Conservation (phyloP, 2,329 filamentous ascomycete species). For the Pyricularia pennisetigena region DNA sequence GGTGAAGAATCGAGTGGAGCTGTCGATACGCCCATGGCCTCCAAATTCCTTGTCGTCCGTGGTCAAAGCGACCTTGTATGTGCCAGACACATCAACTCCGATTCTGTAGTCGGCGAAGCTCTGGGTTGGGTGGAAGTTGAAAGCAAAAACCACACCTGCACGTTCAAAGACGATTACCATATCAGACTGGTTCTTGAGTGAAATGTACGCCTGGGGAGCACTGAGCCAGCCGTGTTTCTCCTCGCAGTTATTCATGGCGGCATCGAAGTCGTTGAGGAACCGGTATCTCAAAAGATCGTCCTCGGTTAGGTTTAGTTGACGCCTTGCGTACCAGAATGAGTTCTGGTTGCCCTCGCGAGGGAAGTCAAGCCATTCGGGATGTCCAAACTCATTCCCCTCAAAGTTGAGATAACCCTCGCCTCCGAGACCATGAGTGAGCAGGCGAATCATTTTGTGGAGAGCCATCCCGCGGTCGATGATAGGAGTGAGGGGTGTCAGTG, state of each 20-base stretch:
- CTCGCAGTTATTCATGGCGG: slow-evolving; percentile 80
- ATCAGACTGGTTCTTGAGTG: slow-evolving; percentile 85
- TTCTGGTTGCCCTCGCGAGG: slow-evolving; percentile 87
- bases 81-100: slow-evolving; percentile 74
- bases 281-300: slow-evolving; percentile 78
- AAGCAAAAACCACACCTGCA: slow-evolving; percentile 81
- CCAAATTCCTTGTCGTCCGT: slow-evolving; percentile 70
- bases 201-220: slow-evolving; percentile 78
- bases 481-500: slow-evolving; percentile 70
- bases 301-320: slow-evolving; percentile 87
- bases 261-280: slow-evolving; percentile 90
- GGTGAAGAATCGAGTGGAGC: slow-evolving; percentile 83
- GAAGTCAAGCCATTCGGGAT: slow-evolving; percentile 98
- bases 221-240: slow-evolving; percentile 87
- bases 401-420: slow-evolving; percentile 98
- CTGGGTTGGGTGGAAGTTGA: slow-evolving; percentile 83
- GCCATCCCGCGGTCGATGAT: slow-evolving; percentile 85
- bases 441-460: slow-evolving; percentile 94
- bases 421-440: slow-evolving; percentile 82
- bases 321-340: slow-evolving; percentile 88
- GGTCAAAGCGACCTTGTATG: slow-evolving; percentile 79
- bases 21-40: slow-evolving; percentile 67
- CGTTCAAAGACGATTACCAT: slow-evolving; percentile 96
- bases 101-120: slow-evolving; percentile 92
- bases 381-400: slow-evolving; percentile 96